Evolutionary conservation across 805 yeast species (phyloP), one percentile per base, ranked within the genome.

Genomic region (Myxozyma melibiosi): DNA sequence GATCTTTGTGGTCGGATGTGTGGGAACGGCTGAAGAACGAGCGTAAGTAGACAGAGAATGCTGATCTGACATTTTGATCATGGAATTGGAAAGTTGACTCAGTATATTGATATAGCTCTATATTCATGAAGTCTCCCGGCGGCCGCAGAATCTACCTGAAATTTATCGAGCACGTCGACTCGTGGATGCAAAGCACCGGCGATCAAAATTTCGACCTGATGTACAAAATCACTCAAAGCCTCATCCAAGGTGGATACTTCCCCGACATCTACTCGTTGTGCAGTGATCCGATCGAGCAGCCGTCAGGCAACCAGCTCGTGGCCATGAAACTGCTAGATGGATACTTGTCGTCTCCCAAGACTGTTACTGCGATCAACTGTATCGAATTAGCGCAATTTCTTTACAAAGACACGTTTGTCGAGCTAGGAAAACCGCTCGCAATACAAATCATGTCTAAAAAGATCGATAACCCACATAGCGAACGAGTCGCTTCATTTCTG

Each of bases 281-380:
- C 44, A 28, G 40, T n/a, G 47, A 28, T 18, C 30, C 40, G 14
- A 16, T 18, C 20, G 46, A 20, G n/a, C 24, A 27, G 1, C 60
- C 56, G 16, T 45, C 53, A n/a, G 54, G 42, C 6, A 14, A 31
- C 9, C 63, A 60, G 20, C 27, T 57, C 7, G 42, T 34, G 25
- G 34, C 49, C 4, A 14, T 60, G 34, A 60, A 54, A 24, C 33
- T 60, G 4, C 43, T 60, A 2, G 62, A 60, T 33, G 62, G 53
- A 6, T 53, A 58, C 24, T n/a, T 60, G 16, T 41, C 55, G 6
- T 40, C 57, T 27, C 50, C 51, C 5, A 30, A 33, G 13, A 49
- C 34, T 13, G 33, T 37, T 13, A 30, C 35, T 6, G 46, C 51
- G 1, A 43, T 38, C 6, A 37, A 31, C 27, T 38, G 27, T 16